Base-by-base conservation (phyloP, 1,284 basidiomycete genomes). In the Puccinia hordei region DNA sequence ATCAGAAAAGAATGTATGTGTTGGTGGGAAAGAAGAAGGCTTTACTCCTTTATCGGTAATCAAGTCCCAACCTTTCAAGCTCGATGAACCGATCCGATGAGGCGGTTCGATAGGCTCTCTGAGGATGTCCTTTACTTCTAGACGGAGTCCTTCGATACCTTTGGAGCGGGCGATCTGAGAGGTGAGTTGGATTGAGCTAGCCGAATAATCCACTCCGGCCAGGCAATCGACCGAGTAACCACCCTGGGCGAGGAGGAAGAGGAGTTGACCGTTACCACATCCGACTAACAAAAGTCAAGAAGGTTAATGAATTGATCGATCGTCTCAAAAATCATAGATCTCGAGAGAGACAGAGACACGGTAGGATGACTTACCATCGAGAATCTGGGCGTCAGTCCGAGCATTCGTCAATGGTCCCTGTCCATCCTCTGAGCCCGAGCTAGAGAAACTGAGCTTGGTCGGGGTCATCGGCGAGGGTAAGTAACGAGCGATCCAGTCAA, bases 41-140 rank as follows among this genome's bases (percentile, higher is more conserved):
- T 33, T 38, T 13, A 79, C 76, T 22, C 76, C 76, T 79, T 79
- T 79, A 51, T 79, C 76, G 65, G 55, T 71, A n/a, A 79, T 72
- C 30, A 79, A 46, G 46, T 79, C 66, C 76, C 76, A 79, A 10
- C 76, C 68, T 22, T 30, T 33, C 13, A 24, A 44, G 17, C 4
- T 57, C 19, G 44, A 24, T 61, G 5, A 46, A 17, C 22, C 27
- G 19, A 4, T 38, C 2, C 59, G 59, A 63, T 13, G 33, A 5
- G 59, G 59, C 13, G 33, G 65, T 27, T 68, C 63, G 24, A 77
- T 77, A 2, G 41, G 27, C 10, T 79, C 76, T 38, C 38, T 71
- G n/a, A 79, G 22, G 33, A 79, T 35, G 22, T 79, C 76, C 19
- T 41, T 41, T 13, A 57, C 53, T 27, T 79, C 53, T 2, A 79